Conservation (phyloP, 495 filamentous ascomycete genomes). For the Acidomyces sp. region DNA sequence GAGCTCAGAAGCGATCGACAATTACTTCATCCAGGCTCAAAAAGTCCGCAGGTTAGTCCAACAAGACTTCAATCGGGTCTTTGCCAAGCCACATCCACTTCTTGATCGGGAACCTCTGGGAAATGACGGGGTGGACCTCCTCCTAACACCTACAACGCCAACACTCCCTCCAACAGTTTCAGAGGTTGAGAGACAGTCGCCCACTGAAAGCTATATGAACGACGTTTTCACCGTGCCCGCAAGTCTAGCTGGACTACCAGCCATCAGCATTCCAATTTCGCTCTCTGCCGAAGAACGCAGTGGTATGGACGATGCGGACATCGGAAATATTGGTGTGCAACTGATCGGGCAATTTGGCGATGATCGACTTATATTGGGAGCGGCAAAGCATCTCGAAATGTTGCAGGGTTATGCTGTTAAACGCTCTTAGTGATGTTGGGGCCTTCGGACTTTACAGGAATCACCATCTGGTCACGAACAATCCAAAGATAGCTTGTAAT, state of each 20-base stretch:
- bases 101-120: conserved; percentile 1
- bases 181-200: conserved; percentile 27
- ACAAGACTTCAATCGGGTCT: conserved; percentile 70
- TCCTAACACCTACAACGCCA: conserved; percentile 80
- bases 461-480: too few species aligned
- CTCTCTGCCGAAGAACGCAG: conserved; percentile 18
- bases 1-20: conserved; percentile 81
- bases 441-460: too few species aligned
- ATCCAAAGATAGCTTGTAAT: too few species aligned
- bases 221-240: conserved; percentile 95
- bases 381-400: conserved; percentile 37
- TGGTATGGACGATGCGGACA: conserved; percentile 25
- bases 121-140: conserved; percentile 54
- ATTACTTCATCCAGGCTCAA: conserved; percentile 94
- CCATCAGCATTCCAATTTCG: conserved; percentile 66
- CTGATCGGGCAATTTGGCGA: conserved; percentile 85
- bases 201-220: conserved; percentile 61
- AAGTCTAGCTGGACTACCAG: conserved; percentile 81
- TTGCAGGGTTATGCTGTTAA: conserved; percentile 2
- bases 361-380: conserved; percentile 51
- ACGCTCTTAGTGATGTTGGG: too few species aligned
- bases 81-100: conserved; percentile 55
- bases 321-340: conserved; percentile 57
- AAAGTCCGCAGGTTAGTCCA: conserved; percentile 71
- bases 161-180: conserved; percentile 56